A percentile compares a stretch with the other conserved stretches of the same genome.
These are phyloP conservation scores for Phytophthora tubulina DNA, from an alignment of 352 stramenopile species.

Conservation along the genomic window DNA sequence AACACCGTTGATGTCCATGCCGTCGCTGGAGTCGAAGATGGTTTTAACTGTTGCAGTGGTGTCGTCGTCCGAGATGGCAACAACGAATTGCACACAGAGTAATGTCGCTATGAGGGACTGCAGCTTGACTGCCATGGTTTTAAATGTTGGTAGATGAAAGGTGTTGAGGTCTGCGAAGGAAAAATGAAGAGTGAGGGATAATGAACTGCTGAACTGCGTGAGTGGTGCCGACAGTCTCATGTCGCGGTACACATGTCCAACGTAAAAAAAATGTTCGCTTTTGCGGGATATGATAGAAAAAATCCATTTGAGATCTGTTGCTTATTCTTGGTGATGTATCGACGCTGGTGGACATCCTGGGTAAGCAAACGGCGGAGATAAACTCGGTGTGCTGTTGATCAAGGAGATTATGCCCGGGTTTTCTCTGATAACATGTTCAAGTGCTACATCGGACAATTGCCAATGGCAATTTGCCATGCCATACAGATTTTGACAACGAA, in stretches of 20 bases:
- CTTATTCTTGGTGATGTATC: not conserved
- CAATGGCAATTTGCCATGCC: no score
- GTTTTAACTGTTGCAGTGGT: conserved; percentile 42
- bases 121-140: conserved; percentile 6
- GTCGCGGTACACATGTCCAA: conserved; percentile 19
- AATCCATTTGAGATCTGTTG: conserved; percentile 28
- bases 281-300: conserved; percentile 13
- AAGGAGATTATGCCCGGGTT: conserved; percentile 1
- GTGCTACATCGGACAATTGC: no score
- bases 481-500: no score
- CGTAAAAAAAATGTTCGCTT: conserved; percentile 6
- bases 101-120: conserved; percentile 3
- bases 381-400: not conserved
- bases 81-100: conserved; percentile 18
- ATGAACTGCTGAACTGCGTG: not conserved
- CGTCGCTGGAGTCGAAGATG: conserved; percentile 48
- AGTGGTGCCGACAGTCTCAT: no score
- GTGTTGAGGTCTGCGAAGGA: conserved; percentile 13
- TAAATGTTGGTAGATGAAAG: not conserved
- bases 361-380: conserved; percentile 16
- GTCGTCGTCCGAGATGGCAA: conserved; percentile 22
- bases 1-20: conserved; percentile 47
- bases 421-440: no score
- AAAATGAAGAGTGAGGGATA: conserved; percentile 34
- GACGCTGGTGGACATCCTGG: conserved; percentile 13